Base-by-base conservation (phyloP, 768 basidiomycete genomes). In the Multifurca ochricompacta region DNA sequence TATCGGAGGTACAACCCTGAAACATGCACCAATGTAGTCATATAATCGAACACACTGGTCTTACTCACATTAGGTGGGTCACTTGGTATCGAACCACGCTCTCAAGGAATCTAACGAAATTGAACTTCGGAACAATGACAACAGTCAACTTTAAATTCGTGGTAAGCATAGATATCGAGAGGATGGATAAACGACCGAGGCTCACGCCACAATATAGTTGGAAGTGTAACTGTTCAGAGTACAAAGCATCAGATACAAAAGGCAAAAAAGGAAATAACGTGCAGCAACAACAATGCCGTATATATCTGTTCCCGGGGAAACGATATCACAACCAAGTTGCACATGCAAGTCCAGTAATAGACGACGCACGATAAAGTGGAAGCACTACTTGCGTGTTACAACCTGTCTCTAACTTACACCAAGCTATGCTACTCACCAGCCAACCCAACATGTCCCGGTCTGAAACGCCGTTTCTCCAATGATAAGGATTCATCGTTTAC, bases 391-490 rank as follows among this genome's bases (percentile, higher is more conserved):
- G n/a, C n/a, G n/a, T n/a, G 19, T 30, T 25, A 6, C 11, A 51
- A 37, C 35, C n/a, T n/a, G 25, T 27, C 9, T 30, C 36, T 37
- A 36, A 8, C 25, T 3, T 27, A 37, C 34, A 6, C 27, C 34
- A 48, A 35, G 27, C 16, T 10, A 18, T 27, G n/a, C 9, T 2
- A 60, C 62, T 18, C 48, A 83, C 85, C 79, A 63, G 75, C 82
- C 25, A 77, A 65, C 2, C 69, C 71, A 18, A 82, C 70, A 63
- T 87, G 83, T 0, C 83, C 85, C 19, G 79, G 76, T 49, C 67
- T 65, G 69, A 72, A 65, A 48, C 70, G 65, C 70, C 70, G 61
- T 66, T 69, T 50, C 63, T 76, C 69, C 69, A 67, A 53, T 51
- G 65, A 25, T 65, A 68, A 61, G 30, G 67, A 65, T 41, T 77